phyloP scores from a whole-genome alignment of 768 basidiomycete species.

The Ramaria sp. region DNA sequence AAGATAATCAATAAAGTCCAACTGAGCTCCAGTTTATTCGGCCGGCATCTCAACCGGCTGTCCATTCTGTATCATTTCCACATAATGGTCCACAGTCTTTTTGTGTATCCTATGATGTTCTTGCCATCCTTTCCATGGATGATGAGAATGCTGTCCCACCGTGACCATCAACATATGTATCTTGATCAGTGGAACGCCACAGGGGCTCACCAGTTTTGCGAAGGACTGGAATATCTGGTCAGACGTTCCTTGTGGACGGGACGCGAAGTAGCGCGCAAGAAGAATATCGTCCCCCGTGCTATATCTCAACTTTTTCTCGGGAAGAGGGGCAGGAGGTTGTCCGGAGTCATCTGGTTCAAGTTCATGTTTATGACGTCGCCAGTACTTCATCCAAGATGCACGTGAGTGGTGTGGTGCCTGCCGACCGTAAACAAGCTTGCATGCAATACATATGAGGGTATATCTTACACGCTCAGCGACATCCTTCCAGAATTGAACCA shows the following conservation, averaged over 20 bases:
- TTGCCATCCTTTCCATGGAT: slow-evolving; percentile 94
- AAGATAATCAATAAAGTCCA: background rate
- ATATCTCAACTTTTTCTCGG: slow-evolving; percentile 85
- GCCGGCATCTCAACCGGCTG: slow-evolving; percentile 32
- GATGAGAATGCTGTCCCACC: slow-evolving; percentile 58
- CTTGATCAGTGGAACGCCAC: background rate
- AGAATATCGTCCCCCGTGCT: slow-evolving; percentile 69
- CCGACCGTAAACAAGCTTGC: background rate
- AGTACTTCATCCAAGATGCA: slow-evolving; percentile 93
- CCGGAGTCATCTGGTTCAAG: slow-evolving; percentile 53
- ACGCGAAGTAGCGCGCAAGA: slow-evolving; percentile 63
- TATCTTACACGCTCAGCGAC: slow-evolving; percentile 34
- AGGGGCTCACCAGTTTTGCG: slow-evolving; percentile 45
- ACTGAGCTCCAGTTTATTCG: background rate
- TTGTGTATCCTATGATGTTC: slow-evolving; percentile 87
- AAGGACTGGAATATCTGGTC: slow-evolving; percentile 81
- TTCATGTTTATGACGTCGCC: slow-evolving; percentile 81
- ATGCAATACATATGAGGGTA: slow-evolving; percentile 8
- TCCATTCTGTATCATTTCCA: slow-evolving; percentile 47
- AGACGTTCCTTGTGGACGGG: slow-evolving; percentile 68
- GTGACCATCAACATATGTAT: background rate
- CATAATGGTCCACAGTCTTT: slow-evolving; percentile 73
- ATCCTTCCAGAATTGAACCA: slow-evolving; percentile 75
- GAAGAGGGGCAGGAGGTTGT: slow-evolving; percentile 55
- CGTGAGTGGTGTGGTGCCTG: slow-evolving; percentile 85